Conservation (phyloP, 139 green algal species). For the Chlamydomonas incerta region DNA sequence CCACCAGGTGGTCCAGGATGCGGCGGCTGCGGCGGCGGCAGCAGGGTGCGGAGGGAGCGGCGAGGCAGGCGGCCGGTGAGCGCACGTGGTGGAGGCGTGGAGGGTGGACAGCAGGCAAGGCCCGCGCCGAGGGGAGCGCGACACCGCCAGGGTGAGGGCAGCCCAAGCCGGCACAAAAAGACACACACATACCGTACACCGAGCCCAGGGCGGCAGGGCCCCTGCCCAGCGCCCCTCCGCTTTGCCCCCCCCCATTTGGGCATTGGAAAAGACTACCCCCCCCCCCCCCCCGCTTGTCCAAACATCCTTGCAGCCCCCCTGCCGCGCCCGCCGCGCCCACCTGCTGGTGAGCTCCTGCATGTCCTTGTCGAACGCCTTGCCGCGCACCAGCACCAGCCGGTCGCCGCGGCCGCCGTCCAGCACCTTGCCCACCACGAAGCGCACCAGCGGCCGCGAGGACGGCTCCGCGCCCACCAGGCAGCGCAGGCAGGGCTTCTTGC, state of each 20-base stretch:
- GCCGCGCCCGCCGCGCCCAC: background rate
- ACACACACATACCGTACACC: no score
- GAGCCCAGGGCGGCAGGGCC: no score
- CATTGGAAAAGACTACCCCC: background rate
- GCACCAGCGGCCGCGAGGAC: conserved; percentile 4
- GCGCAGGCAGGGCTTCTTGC: conserved; percentile 28
- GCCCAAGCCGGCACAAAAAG: no score
- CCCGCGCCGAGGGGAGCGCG: no score
- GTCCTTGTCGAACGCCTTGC: conserved; percentile 35
- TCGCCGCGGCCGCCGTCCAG: conserved; percentile 32
- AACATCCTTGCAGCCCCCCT: no score
- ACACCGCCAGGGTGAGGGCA: background rate
- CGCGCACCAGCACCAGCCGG: conserved; percentile 31
- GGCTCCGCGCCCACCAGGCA: background rate
- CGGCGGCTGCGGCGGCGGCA: background rate
- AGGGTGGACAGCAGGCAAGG: no score
- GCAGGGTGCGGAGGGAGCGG: no score
- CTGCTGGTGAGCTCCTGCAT: conserved; percentile 11
- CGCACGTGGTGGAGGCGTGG: no score
- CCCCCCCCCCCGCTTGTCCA: no score
- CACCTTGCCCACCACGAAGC: conserved; percentile 4
- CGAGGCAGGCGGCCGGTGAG: no score
- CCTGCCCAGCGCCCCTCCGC: no score
- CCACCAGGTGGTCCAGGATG: conserved; percentile 34
- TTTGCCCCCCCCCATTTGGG: background rate